These are phyloP conservation scores for Albifimbria verrucaria DNA, from an alignment of 2,329 filamentous ascomycete genomes.

Conservation along the genomic window DNA sequence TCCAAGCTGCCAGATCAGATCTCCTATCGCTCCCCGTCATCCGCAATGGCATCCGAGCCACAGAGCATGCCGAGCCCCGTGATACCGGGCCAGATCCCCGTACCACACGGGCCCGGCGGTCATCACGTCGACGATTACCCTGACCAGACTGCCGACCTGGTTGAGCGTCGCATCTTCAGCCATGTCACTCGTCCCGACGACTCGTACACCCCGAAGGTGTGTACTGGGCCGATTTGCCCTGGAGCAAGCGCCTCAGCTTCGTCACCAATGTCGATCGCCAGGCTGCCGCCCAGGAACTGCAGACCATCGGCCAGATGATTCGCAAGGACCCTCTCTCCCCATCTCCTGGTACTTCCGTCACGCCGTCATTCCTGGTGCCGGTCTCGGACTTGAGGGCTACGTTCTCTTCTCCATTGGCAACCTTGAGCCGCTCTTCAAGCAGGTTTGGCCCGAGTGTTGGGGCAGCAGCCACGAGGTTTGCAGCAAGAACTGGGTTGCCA, in stretches of 20 bases:
- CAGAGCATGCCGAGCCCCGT: slow-evolving; percentile 16
- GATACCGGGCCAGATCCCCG: slow-evolving; percentile 49
- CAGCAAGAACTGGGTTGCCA: slow-evolving; percentile 73
- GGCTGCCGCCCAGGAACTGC: slow-evolving; percentile 67
- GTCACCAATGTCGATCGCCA: slow-evolving; percentile 68
- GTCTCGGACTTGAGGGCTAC: slow-evolving; percentile 90
- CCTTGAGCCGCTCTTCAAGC: slow-evolving; percentile 74
- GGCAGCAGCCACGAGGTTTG: slow-evolving; percentile 59
- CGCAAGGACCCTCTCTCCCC: slow-evolving; percentile 81
- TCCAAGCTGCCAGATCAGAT: not conserved
- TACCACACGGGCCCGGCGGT: slow-evolving; percentile 42
- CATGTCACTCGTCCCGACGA: slow-evolving; percentile 84
- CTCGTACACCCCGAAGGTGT: slow-evolving; percentile 77
- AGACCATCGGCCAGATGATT: slow-evolving; percentile 69
- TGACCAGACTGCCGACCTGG: slow-evolving; percentile 42
- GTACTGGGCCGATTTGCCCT: slow-evolving; percentile 89
- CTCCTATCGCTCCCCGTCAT: not conserved
- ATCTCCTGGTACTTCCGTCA: slow-evolving; percentile 85
- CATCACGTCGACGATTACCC: slow-evolving; percentile 42
- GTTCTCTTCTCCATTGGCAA: slow-evolving; percentile 97
- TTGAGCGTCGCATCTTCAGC: slow-evolving; percentile 65
- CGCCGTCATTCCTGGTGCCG: slow-evolving; percentile 88
- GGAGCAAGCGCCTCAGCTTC: slow-evolving; percentile 69
- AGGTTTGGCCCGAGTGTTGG: slow-evolving; percentile 80
- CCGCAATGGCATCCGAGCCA: not conserved